Conservation (phyloP, 1,284 basidiomycete species). For the Anthracocystis panici-leucophaei region DNA sequence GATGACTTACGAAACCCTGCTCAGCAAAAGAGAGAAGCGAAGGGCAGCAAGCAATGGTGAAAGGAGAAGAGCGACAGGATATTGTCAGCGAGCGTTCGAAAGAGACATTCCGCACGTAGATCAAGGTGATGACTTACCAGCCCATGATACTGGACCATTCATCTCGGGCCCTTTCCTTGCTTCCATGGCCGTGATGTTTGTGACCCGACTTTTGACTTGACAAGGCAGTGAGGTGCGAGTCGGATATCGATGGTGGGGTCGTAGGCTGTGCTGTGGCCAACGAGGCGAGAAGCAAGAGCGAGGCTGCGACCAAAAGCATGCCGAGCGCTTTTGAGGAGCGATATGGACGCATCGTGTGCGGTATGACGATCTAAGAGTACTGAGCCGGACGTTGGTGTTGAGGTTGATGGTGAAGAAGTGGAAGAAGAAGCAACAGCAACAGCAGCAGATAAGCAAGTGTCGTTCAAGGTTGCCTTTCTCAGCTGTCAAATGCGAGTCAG, state of each 20-base stretch:
- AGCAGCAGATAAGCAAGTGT: conserved; percentile 7
- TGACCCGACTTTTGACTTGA: conserved; percentile 17
- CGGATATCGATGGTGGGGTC: conserved; percentile 14
- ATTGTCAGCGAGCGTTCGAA: conserved; percentile 10
- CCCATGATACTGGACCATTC: conserved; percentile 60
- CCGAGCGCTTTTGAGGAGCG: conserved; percentile 22
- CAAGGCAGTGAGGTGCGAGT: conserved; percentile 5
- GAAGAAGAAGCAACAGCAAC: background rate
- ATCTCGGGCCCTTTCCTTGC: conserved; percentile 27
- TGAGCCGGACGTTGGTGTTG: background rate
- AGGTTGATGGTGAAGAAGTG: conserved; percentile 7
- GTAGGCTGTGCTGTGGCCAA: conserved; percentile 14
- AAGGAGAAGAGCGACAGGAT: background rate
- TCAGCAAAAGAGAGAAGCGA: conserved; percentile 18
- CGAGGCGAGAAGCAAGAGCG: conserved; percentile 27
- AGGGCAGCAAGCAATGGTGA: conserved; percentile 20
- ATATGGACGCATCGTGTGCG: conserved; percentile 21
- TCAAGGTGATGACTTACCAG: conserved; percentile 29
- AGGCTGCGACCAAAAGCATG: conserved; percentile 26
- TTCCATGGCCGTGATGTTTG: conserved; percentile 10
- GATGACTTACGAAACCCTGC: conserved; percentile 50
- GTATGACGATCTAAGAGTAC: background rate
- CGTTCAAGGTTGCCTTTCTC: background rate
- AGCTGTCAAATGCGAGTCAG: conserved; percentile 12
- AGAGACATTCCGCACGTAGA: background rate